Base-by-base conservation (phyloP, 495 filamentous ascomycete species). In the Aspergillus affinis region DNA sequence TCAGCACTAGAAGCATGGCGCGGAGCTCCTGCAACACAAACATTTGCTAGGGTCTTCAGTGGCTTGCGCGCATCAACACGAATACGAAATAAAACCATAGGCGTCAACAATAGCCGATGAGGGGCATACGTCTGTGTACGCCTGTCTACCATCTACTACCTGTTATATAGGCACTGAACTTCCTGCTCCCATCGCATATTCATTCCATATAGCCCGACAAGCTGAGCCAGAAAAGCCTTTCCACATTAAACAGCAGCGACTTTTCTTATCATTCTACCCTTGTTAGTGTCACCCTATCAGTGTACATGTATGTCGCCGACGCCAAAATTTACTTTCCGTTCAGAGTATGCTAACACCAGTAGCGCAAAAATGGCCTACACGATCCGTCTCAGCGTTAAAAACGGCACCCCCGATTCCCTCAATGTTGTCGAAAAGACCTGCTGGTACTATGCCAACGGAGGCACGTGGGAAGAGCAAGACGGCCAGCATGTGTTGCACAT, bases 331-430 rank as follows among this genome's bases (percentile, higher is more conserved):
- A 30, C 29, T 4, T 30, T 8, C 29, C 29, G 29, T 26, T 30
- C 23, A 27, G 50, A 52, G 50, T 27, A 52, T 52, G 50, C 50
- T 52, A 52, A 52, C 50, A 27, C 50, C 27, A 23, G 26, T 20
- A 52, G 50, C 20, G 50, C 20, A n/a, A 52, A 19, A 52, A 58
- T 58, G 55, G 49, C 55, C 46, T 58, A 58, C 55, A 58, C 46
- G 6, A 58, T 58, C 47, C 26, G 21, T 30, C 23, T 50, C 45
- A 23, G 46, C 18, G 18, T 58, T 18, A 26, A 30, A 9, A 58
- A 48, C 55, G 13, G n/a, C 5, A 58, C 23, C 23, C 4, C 19
- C 21, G 23, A 51, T 30, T 26, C 46, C 55, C 55, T 58, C 46
- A 36, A 9, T 13, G 30, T 58, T 29, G 55, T 58, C 55, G 55